These are phyloP conservation scores for Bombardia bombarda DNA, from an alignment of 495 filamentous ascomycete species.

Conservation along the genomic window DNA sequence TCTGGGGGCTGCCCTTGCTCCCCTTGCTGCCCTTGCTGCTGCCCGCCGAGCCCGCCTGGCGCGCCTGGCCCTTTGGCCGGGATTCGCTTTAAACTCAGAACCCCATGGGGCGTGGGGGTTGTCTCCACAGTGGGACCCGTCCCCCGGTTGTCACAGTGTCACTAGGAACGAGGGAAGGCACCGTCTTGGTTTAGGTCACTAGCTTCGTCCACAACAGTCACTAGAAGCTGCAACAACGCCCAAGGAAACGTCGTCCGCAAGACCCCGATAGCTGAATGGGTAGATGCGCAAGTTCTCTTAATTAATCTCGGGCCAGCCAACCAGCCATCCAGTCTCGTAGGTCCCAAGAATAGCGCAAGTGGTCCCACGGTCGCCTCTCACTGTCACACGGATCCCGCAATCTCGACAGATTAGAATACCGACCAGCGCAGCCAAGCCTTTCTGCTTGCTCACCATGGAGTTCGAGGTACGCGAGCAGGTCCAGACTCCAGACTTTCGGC, in stretches of 20 bases:
- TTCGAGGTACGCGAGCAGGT: too few species aligned
- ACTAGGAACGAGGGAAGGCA: too few species aligned
- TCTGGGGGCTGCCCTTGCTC: not conserved
- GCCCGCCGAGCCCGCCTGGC: not conserved
- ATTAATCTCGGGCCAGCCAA: not conserved
- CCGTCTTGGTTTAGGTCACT: too few species aligned
- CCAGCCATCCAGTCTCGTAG: not conserved
- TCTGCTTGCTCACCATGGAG: too few species aligned
- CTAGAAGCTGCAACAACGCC: too few species aligned
- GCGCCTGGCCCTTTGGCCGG: conserved; percentile 1
- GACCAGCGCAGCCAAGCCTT: too few species aligned
- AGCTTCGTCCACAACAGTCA: too few species aligned
- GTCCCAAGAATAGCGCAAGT: not conserved
- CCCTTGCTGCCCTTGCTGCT: not conserved
- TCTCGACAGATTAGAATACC: too few species aligned
- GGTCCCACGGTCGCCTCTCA: not conserved
- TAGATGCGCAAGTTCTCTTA: conserved; percentile 6
- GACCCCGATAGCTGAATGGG: conserved; percentile 1
- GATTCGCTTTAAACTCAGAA: conserved; percentile 7
- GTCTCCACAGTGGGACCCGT: conserved; percentile 1
- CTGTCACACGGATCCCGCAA: not conserved
- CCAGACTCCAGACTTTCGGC: too few species aligned
- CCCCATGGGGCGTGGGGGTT: conserved; percentile 28
- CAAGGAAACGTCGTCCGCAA: too few species aligned
- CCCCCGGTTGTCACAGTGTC: too few species aligned